phyloP scores from a whole-genome alignment of 202 grass and related monocot species.

The Alloteropsis angusta region DNA sequence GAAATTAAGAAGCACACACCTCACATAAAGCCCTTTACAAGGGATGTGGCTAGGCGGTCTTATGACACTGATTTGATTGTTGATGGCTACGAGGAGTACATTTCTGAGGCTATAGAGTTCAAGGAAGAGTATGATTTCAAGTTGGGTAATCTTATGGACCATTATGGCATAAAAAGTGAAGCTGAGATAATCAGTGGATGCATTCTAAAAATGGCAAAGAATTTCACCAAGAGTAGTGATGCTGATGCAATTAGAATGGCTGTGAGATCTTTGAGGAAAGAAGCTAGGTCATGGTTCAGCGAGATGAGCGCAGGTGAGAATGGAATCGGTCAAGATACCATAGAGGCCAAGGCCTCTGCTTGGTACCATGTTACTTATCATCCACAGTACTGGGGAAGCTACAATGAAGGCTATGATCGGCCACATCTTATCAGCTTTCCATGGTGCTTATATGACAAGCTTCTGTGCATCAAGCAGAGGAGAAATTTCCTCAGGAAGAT shows the following conservation, averaged over 20 bases:
- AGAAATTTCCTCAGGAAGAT: constrained; percentile 7
- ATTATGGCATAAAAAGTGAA: constrained; percentile 89
- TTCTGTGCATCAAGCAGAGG: constrained; percentile 54
- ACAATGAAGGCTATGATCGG: constrained; percentile 30
- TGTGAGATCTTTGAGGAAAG: constrained; percentile 65
- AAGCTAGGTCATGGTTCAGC: constrained; percentile 69
- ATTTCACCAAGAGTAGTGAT: constrained; percentile 62
- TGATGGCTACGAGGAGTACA: constrained; percentile 50
- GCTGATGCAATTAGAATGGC: constrained; percentile 68
- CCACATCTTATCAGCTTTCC: constrained; percentile 85
- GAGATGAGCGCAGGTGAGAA: constrained; percentile 16
- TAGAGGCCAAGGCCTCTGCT: constrained; percentile 69
- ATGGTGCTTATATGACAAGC: constrained; percentile 73
- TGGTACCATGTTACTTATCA: constrained; percentile 95
- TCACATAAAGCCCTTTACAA: constrained; percentile 47
- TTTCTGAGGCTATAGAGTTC: constrained; percentile 40
- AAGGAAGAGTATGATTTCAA: constrained; percentile 94
- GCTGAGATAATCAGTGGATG: constrained; percentile 78
- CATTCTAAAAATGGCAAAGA: constrained; percentile 70
- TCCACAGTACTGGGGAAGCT: constrained; percentile 41
- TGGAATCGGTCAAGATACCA: constrained; percentile 19
- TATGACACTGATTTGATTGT: constrained; percentile 77
- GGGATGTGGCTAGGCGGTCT: constrained; percentile 41
- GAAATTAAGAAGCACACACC: constrained; percentile 59
- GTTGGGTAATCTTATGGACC: constrained; percentile 78